Base-by-base conservation (phyloP, 2,329 filamentous ascomycete species). In the Nigrospora oryzae region DNA sequence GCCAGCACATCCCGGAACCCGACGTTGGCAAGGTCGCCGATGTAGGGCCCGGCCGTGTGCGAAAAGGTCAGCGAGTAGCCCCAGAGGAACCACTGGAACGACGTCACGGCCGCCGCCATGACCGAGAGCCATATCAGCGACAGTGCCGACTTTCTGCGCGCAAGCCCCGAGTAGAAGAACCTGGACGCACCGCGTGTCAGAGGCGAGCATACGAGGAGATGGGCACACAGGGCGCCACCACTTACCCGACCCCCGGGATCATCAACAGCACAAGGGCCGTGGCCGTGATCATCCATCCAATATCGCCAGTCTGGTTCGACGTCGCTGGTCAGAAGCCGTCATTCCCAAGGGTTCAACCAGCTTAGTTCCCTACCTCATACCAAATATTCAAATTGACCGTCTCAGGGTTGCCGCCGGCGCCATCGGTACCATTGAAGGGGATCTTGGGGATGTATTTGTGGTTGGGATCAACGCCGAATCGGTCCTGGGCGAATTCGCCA, bases 51-150 rank as follows among this genome's bases (percentile, higher is more conserved):
- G 23, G 85, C 84, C 2, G 76, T 74, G 65, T 91, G 87, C 14
- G 87, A 93, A 62, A 90, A 93, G 40, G 86, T 80, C 11, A 93
- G 68, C 5, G 85, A 89, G 63, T 88, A 93, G 36, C 87, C 87
- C 87, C 87, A 93, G 73, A 93, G 89, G 71, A 95, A 95, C 89
- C 89, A 95, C 64, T 95, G 89, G 66, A 95, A 94, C 23, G 82
- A 84, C 33, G 88, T 83, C 42, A 95, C 84, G 12, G 84, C 89
- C 1, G 83, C 81, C 16, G 88, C 79, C 86, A 95, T 94, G 60
- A 94, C 74, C 4, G 87, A 91, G 19, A 95, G 81, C 88, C 88
- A 95, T 64, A 95, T 88, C 49, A 95, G 71, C 17, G 89, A 93
- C 43, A 95, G 73, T 8, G 89, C 89, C 0, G 89, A 94, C 69